These are phyloP conservation scores for Terana coerulea DNA, from an alignment of 768 basidiomycete species.

Conservation along the genomic window DNA sequence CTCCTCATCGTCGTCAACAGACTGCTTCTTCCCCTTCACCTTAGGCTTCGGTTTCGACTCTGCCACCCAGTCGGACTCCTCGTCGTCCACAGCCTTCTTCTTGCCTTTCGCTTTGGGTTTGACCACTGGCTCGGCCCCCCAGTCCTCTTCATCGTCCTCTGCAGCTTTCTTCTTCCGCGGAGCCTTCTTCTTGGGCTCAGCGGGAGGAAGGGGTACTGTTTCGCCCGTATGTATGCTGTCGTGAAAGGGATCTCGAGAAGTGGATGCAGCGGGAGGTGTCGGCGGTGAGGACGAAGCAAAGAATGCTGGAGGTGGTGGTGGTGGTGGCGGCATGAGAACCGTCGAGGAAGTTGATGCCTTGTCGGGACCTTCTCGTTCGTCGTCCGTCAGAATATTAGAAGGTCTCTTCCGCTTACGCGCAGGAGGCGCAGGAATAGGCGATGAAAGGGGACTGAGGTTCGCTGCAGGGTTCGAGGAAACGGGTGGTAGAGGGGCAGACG, in stretches of 20 bases:
- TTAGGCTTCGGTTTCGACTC: conserved; percentile 18
- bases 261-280: not conserved
- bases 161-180: not conserved
- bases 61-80: conserved; percentile 5
- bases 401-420: conserved; percentile 11
- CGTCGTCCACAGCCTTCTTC: conserved; percentile 5
- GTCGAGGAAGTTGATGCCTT: not conserved
- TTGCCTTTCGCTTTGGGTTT: conserved; percentile 11
- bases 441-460: not conserved
- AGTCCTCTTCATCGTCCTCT: not conserved
- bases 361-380: not conserved
- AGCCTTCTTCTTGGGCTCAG: not conserved
- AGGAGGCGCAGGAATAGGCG: conserved; percentile 5
- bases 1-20: conserved; percentile 20
- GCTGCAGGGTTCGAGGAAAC: not conserved
- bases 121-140: conserved; percentile 1
- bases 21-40: conserved; percentile 15
- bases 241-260: too few species aligned
- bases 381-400: not conserved
- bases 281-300: conserved; percentile 17
- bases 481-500: not conserved
- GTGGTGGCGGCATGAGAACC: not conserved
- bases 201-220: too few species aligned
- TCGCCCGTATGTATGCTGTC: too few species aligned
- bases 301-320: conserved; percentile 12